Evolutionary conservation across 192 early-diverging fungal species (phyloP).

Genomic region (Entrophospora sp.): DNA sequence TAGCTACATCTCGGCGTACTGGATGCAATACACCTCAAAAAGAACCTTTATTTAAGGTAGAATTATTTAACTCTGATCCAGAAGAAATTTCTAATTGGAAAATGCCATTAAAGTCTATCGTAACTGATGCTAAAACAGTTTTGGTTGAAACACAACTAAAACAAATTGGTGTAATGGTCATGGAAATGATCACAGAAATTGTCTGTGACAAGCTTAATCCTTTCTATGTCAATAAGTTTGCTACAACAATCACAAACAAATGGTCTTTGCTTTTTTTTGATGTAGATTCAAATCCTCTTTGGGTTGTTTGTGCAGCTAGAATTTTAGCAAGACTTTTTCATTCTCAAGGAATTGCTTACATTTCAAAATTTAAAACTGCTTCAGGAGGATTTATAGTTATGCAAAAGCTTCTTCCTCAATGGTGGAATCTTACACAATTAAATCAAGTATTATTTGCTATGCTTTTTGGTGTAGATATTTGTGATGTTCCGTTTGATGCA

Average conservation of each 20-base stretch:
- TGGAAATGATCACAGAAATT: slow-evolving; percentile 61
- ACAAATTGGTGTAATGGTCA: slow-evolving; percentile 35
- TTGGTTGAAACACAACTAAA: not conserved
- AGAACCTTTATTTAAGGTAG: slow-evolving; percentile 7
- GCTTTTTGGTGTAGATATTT: slow-evolving; percentile 45
- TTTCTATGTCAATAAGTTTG: slow-evolving; percentile 42
- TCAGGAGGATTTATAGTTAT: slow-evolving; percentile 53
- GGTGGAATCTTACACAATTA: slow-evolving; percentile 51
- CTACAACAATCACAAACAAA: slow-evolving; percentile 48
- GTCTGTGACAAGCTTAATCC: slow-evolving; percentile 39
- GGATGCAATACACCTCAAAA: slow-evolving; percentile 12
- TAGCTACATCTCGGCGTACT: slow-evolving; percentile 22
- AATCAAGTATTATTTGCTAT: slow-evolving; percentile 46
- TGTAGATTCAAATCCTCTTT: slow-evolving; percentile 39
- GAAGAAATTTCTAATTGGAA: not conserved
- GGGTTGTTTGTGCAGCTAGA: slow-evolving; percentile 43
- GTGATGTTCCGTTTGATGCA: slow-evolving; percentile 37
- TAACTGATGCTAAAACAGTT: slow-evolving; percentile 4
- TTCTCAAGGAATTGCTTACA: slow-evolving; percentile 37
- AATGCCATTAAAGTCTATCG: not conserved
- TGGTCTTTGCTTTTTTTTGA: slow-evolving; percentile 58
- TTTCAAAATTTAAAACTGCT: slow-evolving; percentile 39
- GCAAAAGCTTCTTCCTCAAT: slow-evolving; percentile 41
- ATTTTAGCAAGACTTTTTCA: slow-evolving; percentile 42
- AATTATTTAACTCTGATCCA: not conserved